phyloP scores from a whole-genome alignment of 495 filamentous ascomycete species.

The Staphylotrichum tortipilum region DNA sequence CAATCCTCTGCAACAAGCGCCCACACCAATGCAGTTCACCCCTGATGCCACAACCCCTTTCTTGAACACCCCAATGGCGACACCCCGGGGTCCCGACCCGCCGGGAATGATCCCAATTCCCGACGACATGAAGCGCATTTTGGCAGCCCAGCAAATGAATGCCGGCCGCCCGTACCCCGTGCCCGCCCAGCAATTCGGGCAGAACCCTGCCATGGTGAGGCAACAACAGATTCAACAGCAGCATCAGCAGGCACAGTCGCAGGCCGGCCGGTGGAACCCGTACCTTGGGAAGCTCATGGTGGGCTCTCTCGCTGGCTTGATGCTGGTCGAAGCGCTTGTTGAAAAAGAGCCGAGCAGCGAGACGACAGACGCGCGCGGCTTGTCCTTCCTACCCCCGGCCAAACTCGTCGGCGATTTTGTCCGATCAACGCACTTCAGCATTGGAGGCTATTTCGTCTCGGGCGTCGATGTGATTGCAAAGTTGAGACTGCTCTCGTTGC shows the following conservation, averaged over 20 bases:
- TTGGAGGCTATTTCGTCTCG: constrained; percentile 40
- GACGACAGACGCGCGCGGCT: constrained; percentile 54
- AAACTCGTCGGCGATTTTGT: constrained; percentile 40
- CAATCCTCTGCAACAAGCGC: constrained; percentile 40
- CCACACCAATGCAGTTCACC: constrained; percentile 41
- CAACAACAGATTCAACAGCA: constrained; percentile 41
- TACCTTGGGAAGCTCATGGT: constrained; percentile 75
- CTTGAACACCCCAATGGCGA: constrained; percentile 28
- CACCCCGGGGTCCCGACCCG: constrained; percentile 28
- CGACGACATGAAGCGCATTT: constrained; percentile 65
- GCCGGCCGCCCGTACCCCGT: constrained; percentile 39
- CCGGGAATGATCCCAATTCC: constrained; percentile 72
- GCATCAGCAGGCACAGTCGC: constrained; percentile 35
- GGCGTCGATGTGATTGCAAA: constrained; percentile 34
- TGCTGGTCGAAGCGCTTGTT: constrained; percentile 73
- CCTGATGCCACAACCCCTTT: constrained; percentile 24
- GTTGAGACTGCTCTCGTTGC: constrained; percentile 52
- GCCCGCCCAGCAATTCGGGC: constrained; percentile 29
- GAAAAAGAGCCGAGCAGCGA: constrained; percentile 50
- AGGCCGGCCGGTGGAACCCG: constrained; percentile 36
- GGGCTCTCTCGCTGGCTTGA: constrained; percentile 80
- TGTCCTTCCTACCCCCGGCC: constrained; percentile 55
- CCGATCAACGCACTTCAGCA: constrained; percentile 32
- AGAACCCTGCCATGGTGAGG: constrained; percentile 30
- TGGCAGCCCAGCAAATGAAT: constrained; percentile 37